These are phyloP conservation scores for Piloderma croceum DNA, from an alignment of 768 basidiomycete genomes.

Conservation along the genomic window DNA sequence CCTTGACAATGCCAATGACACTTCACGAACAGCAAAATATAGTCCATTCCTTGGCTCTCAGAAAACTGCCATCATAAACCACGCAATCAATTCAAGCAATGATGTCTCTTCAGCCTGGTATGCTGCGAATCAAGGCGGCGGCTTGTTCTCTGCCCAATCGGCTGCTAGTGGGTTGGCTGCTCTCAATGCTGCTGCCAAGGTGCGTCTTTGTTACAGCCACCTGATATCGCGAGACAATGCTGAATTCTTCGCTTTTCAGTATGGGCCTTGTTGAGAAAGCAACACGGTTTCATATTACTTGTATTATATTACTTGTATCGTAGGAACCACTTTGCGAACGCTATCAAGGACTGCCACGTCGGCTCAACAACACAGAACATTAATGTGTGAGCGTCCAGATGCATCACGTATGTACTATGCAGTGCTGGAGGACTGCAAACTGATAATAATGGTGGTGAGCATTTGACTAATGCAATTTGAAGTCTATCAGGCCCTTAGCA, in stretches of 20 bases:
- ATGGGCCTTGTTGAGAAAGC: conserved; percentile 18
- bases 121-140: conserved; percentile 21
- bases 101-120: conserved; percentile 39
- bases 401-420: too few species aligned
- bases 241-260: conserved; percentile 9
- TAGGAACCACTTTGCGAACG: too few species aligned
- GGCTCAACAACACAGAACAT: too few species aligned
- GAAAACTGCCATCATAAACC: conserved; percentile 38
- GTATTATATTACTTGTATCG: too few species aligned
- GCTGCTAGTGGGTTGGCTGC: conserved; percentile 27
- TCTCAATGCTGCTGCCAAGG: conserved; percentile 22
- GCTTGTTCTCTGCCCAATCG: conserved; percentile 23
- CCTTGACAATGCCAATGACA: conserved; percentile 39
- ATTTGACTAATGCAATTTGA: too few species aligned
- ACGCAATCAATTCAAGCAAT: conserved; percentile 31
- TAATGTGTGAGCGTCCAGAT: too few species aligned
- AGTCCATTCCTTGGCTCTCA: conserved; percentile 29
- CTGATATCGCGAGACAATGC: conserved; percentile 9
- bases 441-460: too few species aligned
- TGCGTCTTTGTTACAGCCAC: conserved; percentile 13
- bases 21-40: conserved; percentile 40
- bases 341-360: too few species aligned
- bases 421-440: too few species aligned
- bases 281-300: too few species aligned
- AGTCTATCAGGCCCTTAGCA: too few species aligned